Evolutionary conservation across 2,329 filamentous ascomycete genomes (phyloP), one percentile per base, ranked within the genome.

Genomic region (Eurotiales sp.): DNA sequence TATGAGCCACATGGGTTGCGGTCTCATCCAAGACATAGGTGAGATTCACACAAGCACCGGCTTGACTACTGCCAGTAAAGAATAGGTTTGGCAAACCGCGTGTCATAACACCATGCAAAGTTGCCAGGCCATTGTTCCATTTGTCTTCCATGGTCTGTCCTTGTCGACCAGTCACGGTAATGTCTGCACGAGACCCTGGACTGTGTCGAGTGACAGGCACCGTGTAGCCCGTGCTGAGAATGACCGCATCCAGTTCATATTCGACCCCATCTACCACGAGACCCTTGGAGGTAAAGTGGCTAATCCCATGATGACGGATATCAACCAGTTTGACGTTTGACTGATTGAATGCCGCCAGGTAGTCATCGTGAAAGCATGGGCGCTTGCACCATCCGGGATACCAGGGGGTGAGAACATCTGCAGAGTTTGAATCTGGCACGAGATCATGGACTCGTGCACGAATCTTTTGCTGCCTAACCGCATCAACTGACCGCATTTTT

Each of bases 361-460:
- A 64, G 4, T 76, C 72, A 58, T 85, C 80, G 64, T 81, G 80
- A 64, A 84, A 85, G 36, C 72, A 77, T 0, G 83, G 82, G 0
- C 83, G 76, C 63, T 86, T 86, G 70, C 83, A 86, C 75, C 78
- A 84, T 0, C 67, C 65, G 0, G 78, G 75, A 59, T 85, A 86
- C 78, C 79, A 84, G 0, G 81, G 70, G 59, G 82, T 80, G 6
- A 85, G 71, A 2, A 65, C 72, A 23, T 73, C 71, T 0, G 82
- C 82, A 0, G 75, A 80, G 1, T 62, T 64, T 10, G 64, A 63
- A 56, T 85, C 75, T 32, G 75, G 64, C n/a, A 86, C 81, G n/a
- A 77, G 63, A 0, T 68, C 58, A n/a, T 77, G 73, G 5, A 76
- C 69, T 2, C 77, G 73, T 3, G 63, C 64, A 1, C 80, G 75